Evolutionary conservation across 1,139 yeast species (phyloP).

Genomic region (Ashbya aceris): DNA sequence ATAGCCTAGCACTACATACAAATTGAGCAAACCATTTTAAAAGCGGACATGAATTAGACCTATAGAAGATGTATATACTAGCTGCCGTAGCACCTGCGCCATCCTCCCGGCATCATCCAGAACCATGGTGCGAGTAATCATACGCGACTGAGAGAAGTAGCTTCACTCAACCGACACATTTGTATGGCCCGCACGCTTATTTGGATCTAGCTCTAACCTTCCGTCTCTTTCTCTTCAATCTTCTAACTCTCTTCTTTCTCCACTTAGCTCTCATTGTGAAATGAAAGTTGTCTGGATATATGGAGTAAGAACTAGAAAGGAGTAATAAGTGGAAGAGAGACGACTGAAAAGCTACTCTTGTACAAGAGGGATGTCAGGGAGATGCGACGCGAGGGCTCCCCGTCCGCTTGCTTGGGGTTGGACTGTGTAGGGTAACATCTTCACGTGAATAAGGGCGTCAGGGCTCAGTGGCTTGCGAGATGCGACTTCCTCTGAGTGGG

Average conservation of each 20-base stretch:
- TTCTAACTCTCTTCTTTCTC: conserved; percentile 99
- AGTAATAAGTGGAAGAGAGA: conserved; percentile 1
- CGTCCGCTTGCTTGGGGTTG: neutral
- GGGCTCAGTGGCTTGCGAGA: neutral
- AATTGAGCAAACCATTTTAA: neutral
- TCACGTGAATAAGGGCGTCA: neutral
- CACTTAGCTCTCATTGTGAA: conserved; percentile 75
- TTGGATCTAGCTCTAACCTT: conserved; percentile 99
- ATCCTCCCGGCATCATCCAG: no score
- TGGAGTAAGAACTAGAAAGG: conserved; percentile 9
- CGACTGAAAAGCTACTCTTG: neutral
- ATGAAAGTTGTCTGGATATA: conserved; percentile 12
- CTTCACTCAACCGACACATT: neutral
- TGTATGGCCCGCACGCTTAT: conserved; percentile 51
- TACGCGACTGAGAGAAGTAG: no score
- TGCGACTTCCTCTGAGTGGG: conserved; percentile 1
- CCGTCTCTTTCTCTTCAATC: conserved; percentile 99
- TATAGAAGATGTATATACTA: neutral
- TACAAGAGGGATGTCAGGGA: neutral
- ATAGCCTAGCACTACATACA: neutral
- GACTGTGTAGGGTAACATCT: neutral
- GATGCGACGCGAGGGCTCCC: neutral
- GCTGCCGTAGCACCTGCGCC: neutral
- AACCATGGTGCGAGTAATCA: no score
- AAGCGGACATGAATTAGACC: conserved; percentile 2